These are phyloP conservation scores for Solanum habrochaites DNA, from an alignment of 257 asterid species.

Conservation along the genomic window DNA sequence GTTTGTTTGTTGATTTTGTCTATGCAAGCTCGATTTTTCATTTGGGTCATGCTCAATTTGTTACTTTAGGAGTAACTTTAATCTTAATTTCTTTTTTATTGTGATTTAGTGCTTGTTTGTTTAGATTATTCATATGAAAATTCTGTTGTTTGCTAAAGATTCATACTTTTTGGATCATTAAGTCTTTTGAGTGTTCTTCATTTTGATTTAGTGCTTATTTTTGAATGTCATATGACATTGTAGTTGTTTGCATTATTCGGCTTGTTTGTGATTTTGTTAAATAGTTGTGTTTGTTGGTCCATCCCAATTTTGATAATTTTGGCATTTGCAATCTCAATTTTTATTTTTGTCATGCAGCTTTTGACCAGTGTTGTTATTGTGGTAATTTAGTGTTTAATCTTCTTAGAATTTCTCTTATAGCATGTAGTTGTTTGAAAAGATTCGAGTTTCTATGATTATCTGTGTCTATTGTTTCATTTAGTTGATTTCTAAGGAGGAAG, in stretches of 20 bases:
- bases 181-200: neutral
- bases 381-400: neutral
- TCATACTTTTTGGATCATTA: neutral
- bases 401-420: neutral
- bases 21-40: neutral
- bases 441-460: neutral
- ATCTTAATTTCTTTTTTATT: neutral
- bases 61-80: neutral
- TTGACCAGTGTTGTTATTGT: neutral
- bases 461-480: constrained; percentile 1
- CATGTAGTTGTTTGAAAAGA: neutral
- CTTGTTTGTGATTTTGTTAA: neutral
- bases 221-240: neutral
- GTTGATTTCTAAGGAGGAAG: constrained; percentile 85
- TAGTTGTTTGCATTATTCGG: neutral
- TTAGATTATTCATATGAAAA: neutral
- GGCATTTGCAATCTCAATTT: neutral
- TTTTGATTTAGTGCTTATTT: neutral
- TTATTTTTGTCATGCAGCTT: neutral
- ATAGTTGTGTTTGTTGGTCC: neutral
- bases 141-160: neutral
- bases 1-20: neutral
- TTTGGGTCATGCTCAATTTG: neutral
- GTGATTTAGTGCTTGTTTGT: neutral
- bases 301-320: neutral